Evolutionary conservation across 2,329 filamentous ascomycete genomes (phyloP).

Genomic region (Talaromyces albobiverticillius): DNA sequence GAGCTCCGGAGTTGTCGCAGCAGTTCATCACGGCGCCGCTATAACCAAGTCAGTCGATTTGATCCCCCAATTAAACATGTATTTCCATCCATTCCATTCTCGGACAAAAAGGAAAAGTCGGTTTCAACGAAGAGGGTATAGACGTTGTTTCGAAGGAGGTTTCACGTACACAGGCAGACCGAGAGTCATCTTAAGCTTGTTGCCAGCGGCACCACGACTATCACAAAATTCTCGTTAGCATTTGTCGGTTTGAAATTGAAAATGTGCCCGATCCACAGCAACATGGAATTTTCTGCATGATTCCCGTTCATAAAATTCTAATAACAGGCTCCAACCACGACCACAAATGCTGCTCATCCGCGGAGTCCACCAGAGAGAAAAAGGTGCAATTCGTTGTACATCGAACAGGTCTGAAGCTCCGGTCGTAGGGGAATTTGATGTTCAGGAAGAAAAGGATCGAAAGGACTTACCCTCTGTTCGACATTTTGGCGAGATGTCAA

Average conservation of each 20-base stretch:
- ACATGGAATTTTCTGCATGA: background rate
- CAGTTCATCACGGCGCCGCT: conserved; percentile 99
- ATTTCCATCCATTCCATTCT: no score
- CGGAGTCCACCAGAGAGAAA: background rate
- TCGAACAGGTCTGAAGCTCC: background rate
- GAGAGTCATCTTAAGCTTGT: conserved; percentile 99
- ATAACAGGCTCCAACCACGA: conserved; percentile 15
- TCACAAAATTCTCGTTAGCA: conserved; percentile 18
- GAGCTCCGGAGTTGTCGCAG: conserved; percentile 98
- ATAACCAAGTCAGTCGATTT: conserved; percentile 16
- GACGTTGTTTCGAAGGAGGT: background rate
- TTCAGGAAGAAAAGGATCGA: no score
- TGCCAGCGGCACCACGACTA: conserved; percentile 84
- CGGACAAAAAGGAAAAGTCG: no score
- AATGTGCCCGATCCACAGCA: background rate
- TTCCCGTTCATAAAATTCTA: no score
- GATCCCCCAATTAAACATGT: no score
- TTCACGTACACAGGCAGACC: conserved; percentile 96
- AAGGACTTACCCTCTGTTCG: conserved; percentile 49
- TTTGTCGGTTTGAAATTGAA: no score
- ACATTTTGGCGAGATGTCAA: conserved; percentile 48
- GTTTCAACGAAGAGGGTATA: background rate
- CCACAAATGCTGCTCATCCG: conserved; percentile 4
- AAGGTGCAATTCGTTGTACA: background rate
- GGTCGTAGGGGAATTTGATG: background rate